phyloP scores from a whole-genome alignment of 73 alveolate genomes.

The Paramecium caudatum region DNA sequence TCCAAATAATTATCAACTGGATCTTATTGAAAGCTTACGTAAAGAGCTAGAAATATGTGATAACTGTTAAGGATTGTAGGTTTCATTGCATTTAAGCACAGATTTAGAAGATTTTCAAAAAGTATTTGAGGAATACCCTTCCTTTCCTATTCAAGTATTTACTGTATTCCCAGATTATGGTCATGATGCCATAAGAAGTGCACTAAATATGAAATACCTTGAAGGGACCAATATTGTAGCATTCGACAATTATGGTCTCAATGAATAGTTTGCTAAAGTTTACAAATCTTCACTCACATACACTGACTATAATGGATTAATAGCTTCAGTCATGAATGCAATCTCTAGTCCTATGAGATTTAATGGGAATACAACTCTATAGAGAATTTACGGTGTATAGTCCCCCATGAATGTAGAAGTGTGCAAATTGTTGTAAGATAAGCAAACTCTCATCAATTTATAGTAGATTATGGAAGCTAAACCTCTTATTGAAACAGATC shows the following conservation, averaged over 20 bases:
- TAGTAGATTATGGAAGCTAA: not conserved
- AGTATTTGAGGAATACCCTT: not conserved
- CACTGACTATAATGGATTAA: not conserved
- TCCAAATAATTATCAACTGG: constrained; percentile 53
- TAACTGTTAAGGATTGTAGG: constrained; percentile 57
- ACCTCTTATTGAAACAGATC: not conserved
- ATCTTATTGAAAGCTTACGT: not conserved
- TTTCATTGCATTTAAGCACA: constrained; percentile 46
- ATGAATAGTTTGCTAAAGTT: not conserved
- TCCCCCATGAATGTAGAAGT: constrained; percentile 35
- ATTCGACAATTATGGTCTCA: constrained; percentile 12
- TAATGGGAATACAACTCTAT: not conserved
- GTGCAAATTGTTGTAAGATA: constrained; percentile 10
- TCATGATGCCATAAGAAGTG: not conserved
- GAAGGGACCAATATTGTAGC: not conserved
- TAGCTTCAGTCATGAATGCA: constrained; percentile 17
- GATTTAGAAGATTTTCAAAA: not conserved
- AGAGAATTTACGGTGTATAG: not conserved
- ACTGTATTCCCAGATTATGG: not conserved
- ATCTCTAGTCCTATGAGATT: constrained; percentile 18
- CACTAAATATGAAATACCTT: not conserved
- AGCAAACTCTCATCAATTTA: not conserved
- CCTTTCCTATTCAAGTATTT: not conserved
- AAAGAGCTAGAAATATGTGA: constrained; percentile 51
- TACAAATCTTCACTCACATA: not conserved